A percentile compares a stretch with the other conserved stretches of the same genome.
Evolutionary conservation across 2,329 filamentous ascomycete genomes (phyloP).

Genomic region (Immersiporthe knoxdaviesiana): DNA sequence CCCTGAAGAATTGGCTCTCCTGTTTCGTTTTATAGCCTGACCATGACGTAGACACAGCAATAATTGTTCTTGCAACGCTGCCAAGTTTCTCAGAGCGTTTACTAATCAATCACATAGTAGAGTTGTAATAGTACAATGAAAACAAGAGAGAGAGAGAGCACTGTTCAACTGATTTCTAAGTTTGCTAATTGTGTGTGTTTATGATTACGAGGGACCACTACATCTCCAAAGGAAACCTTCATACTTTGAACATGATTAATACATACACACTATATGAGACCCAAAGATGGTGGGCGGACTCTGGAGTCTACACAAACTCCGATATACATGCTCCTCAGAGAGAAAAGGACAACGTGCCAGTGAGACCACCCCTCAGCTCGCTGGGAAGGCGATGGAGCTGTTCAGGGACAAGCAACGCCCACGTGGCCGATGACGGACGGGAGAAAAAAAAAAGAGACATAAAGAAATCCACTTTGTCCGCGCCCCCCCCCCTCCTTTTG

Average conservation of each 20-base stretch:
- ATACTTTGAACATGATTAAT: neutral
- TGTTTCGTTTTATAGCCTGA: neutral
- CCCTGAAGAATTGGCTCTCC: neutral
- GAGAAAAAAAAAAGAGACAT: neutral
- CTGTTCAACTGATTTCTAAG: neutral
- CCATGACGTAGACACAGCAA: neutral
- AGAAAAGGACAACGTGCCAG: neutral
- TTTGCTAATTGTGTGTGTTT: neutral
- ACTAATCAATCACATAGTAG: neutral
- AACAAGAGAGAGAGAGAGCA: too few species aligned
- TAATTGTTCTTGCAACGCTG: neutral
- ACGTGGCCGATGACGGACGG: slow-evolving; percentile 5
- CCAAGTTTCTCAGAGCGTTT: neutral
- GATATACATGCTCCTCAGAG: neutral
- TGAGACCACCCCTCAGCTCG: neutral
- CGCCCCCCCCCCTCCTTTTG: too few species aligned
- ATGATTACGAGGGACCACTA: neutral
- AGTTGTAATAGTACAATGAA: neutral
- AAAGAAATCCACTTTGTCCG: neutral
- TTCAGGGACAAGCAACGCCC: neutral
- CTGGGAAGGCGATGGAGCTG: neutral
- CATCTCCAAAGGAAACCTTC: too few species aligned
- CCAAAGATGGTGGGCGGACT: neutral
- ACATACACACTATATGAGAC: neutral
- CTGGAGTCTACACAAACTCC: neutral